Evolutionary conservation across 2,329 filamentous ascomycete species (phyloP).

Genomic region (Pestalotiopsis fici): DNA sequence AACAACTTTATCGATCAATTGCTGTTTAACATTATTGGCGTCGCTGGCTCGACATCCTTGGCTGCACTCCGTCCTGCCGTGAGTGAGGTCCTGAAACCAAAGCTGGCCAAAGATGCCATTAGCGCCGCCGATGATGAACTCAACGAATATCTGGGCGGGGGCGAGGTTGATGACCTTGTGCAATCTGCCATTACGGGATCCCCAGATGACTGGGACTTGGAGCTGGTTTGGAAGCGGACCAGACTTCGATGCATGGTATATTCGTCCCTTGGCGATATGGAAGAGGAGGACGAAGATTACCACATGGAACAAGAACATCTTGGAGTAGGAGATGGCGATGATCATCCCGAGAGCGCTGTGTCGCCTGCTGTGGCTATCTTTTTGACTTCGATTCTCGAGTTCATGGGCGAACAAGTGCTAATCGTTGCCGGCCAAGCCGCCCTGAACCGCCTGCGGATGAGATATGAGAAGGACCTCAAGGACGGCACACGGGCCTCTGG

Average conservation of each 20-base stretch:
- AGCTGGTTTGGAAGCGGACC: constrained; percentile 91
- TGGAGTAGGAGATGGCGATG: constrained; percentile 55
- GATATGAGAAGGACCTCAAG: constrained; percentile 60
- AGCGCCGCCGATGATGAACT: constrained; percentile 84
- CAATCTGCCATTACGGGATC: constrained; percentile 53
- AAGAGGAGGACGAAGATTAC: constrained; percentile 94
- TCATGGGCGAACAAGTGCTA: constrained; percentile 87
- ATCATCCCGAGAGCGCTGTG: constrained; percentile 67
- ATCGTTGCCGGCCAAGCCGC: constrained; percentile 86
- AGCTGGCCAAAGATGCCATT: constrained; percentile 83
- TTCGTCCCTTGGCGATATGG: constrained; percentile 92
- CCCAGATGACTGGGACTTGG: constrained; percentile 77
- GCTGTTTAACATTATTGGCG: constrained; percentile 84
- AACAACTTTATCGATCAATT: constrained; percentile 95
- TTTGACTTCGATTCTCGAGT: constrained; percentile 90
- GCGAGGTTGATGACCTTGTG: constrained; percentile 71
- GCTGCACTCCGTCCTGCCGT: constrained; percentile 78
- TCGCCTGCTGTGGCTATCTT: constrained; percentile 95
- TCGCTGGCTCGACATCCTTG: constrained; percentile 77
- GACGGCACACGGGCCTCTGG: constrained; percentile 47
- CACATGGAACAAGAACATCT: constrained; percentile 81
- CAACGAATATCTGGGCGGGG: constrained; percentile 80
- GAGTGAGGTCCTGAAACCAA: constrained; percentile 82
- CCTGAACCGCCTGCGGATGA: constrained; percentile 64
- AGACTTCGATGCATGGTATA: constrained; percentile 97